Conservation (phyloP, 192 early-diverging fungal genomes). For the Coemansia sp. region DNA sequence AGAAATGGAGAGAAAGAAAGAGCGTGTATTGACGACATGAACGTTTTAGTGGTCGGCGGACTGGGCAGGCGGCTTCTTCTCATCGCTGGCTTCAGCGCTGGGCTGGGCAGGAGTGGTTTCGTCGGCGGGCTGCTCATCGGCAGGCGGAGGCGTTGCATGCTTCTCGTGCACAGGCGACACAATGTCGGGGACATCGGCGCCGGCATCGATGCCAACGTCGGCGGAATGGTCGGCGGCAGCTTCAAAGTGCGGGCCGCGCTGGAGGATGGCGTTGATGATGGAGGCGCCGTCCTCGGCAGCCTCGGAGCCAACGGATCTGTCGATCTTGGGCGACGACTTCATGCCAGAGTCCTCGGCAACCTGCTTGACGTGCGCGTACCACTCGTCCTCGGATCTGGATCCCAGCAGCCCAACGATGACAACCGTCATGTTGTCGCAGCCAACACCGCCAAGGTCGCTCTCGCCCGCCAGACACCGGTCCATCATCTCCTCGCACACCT, state of each 20-base stretch:
- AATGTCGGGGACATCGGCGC: constrained; percentile 18
- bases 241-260: constrained; percentile 20
- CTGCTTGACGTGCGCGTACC: constrained; percentile 60
- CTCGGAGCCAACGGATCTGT: constrained; percentile 25
- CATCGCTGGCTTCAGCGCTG: background rate
- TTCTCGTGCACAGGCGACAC: background rate
- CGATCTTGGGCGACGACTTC: constrained; percentile 47
- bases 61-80: constrained; percentile 5
- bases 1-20: background rate
- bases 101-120: background rate
- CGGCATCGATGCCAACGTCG: background rate
- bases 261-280: constrained; percentile 37
- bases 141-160: background rate
- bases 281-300: constrained; percentile 28
- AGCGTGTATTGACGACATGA: too few relatives aligned
- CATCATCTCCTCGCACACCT: constrained; percentile 88
- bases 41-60: constrained; percentile 3
- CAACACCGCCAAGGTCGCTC: constrained; percentile 85
- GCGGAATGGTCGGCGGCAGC: constrained; percentile 8
- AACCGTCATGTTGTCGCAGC: constrained; percentile 99
- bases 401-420: constrained; percentile 85
- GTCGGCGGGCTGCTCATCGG: constrained; percentile 11
- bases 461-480: constrained; percentile 88
- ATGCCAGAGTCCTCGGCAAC: constrained; percentile 47
- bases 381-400: constrained; percentile 74